Percentiles rank a stretch among this genome's conserved stretches.
Evolutionary conservation across 352 stramenopile species (phyloP).

Genomic region (Chrysophaeum taylorii): DNA sequence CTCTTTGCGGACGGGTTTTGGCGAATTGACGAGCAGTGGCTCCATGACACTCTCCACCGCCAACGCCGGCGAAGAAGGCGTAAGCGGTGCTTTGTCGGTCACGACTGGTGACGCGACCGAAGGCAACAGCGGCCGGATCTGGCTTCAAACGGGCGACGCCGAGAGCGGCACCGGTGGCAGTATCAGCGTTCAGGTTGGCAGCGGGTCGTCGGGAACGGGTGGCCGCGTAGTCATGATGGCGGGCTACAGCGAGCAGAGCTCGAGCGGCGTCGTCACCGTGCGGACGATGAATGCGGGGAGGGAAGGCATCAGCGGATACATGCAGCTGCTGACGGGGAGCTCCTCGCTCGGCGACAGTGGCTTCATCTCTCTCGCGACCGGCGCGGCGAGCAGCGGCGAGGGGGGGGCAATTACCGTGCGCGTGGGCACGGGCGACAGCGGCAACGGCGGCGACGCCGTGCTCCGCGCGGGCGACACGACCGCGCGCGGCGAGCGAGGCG

Average conservation of each 20-base stretch:
- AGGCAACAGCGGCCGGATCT: constrained; percentile 52
- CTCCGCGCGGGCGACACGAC: constrained; percentile 46
- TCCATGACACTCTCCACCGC: constrained; percentile 36
- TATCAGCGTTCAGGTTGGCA: constrained; percentile 46
- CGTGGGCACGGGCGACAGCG: constrained; percentile 52
- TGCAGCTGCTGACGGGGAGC: constrained; percentile 39
- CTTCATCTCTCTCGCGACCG: constrained; percentile 25
- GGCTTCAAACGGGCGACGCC: constrained; percentile 53
- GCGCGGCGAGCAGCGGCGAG: constrained; percentile 25
- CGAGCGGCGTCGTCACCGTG: constrained; percentile 32
- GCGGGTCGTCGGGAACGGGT: constrained; percentile 38
- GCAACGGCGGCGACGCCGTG: constrained; percentile 55
- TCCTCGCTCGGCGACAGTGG: constrained; percentile 39
- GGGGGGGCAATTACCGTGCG: constrained; percentile 37
- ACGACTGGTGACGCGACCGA: constrained; percentile 38
- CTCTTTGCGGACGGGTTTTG: constrained; percentile 9
- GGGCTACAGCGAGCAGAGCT: constrained; percentile 27
- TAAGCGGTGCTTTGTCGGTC: constrained; percentile 38
- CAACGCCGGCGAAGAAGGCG: constrained; percentile 37
- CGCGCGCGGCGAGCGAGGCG: constrained; percentile 17
- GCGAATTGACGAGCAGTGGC: constrained; percentile 31
- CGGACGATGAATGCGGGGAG: constrained; percentile 35
- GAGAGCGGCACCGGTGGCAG: constrained; percentile 45
- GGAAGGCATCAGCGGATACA: constrained; percentile 29
- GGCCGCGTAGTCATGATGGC: constrained; percentile 41